A percentile compares a stretch with the other conserved stretches of the same genome.
These are phyloP conservation scores for Collybia sordida DNA, from an alignment of 768 basidiomycete species.

Conservation along the genomic window DNA sequence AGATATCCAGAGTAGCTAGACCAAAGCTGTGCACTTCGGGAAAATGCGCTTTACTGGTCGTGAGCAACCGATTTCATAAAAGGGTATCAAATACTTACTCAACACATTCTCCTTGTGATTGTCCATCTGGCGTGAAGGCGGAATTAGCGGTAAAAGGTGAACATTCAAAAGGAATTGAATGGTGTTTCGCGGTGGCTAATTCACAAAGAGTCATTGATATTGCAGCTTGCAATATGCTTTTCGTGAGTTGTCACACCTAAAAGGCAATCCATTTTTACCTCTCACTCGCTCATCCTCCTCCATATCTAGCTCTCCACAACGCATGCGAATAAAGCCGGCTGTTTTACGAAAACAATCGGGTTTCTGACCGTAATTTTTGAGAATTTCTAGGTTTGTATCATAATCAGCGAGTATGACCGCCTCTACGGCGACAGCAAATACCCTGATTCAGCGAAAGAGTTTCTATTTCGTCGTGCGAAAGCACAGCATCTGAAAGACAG, in stretches of 20 bases:
- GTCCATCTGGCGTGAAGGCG: slow-evolving; percentile 8
- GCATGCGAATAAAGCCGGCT: slow-evolving; percentile 42
- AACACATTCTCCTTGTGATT: slow-evolving; percentile 46
- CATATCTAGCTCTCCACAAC: slow-evolving; percentile 58
- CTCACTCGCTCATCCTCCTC: slow-evolving; percentile 60
- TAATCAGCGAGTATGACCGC: too few species aligned
- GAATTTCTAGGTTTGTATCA: slow-evolving; percentile 10
- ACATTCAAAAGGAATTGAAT: slow-evolving; percentile 71
- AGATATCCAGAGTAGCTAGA: slow-evolving; percentile 85
- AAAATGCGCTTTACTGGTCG: slow-evolving; percentile 51
- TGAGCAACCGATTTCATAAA: neutral
- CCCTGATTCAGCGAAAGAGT: neutral
- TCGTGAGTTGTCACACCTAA: neutral
- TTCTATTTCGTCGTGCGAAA: slow-evolving; percentile 12
- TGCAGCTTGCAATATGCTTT: slow-evolving; percentile 45
- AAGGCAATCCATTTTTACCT: slow-evolving; percentile 32
- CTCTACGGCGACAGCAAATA: too few species aligned
- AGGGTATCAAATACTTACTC: slow-evolving; percentile 31
- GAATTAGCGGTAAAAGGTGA: slow-evolving; percentile 27
- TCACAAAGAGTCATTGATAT: slow-evolving; percentile 81
- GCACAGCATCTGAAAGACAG: slow-evolving; percentile 4
- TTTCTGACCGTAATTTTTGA: slow-evolving; percentile 42
- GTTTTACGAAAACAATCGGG: slow-evolving; percentile 67
- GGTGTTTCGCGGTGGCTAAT: slow-evolving; percentile 69
- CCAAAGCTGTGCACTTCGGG: slow-evolving; percentile 81